Evolutionary conservation across 1,139 yeast species (phyloP), one percentile per base, ranked within the genome.

Genomic region (Protomyces inouyei): DNA sequence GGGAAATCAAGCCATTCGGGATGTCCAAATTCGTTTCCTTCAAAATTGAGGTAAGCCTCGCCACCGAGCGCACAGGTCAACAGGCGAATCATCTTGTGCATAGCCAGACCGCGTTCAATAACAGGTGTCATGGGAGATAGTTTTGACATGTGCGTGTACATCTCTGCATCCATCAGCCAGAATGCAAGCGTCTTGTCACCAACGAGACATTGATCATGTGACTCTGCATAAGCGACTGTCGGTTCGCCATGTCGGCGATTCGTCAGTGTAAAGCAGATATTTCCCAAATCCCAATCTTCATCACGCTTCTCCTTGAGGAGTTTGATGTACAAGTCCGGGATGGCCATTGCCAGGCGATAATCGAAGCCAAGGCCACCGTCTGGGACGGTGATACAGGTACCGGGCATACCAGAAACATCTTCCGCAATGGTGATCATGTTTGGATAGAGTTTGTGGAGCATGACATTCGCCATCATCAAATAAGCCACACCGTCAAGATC

Each of bases 1-100:
- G 98, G 98, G 80, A 93, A 93, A 75, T 93, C 98, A 59, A 93
- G 82, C 98, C 98, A 93, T 75, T 93, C 98, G 2, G 98, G 98
- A 72, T 93, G 98, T 16, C 98, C 98, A 78, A 93, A 93, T 76
- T 93, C 98, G 73, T 93, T 93, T 65, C 98, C 98, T 78, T 92
- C 98, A 73, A 93, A 93, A 73, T 91, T 92, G 72, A 93, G 82
- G 74, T 92, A 93, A 0, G 96, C 97, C 75, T 93, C 98, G 66
- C 98, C 98, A 59, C 98, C 98, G 32, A 93, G 79, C 0, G 93
- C 78, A 72, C 89, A 93, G 0, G 98, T 92, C 38, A 92, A 73
- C 67, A 93, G 80, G 69, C 98, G 81, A 68, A 93, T 92, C 83
- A 93, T 76, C 75, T 93, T 93, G 77, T 93, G 98, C 68, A 93